A percentile compares a stretch with the other conserved stretches of the same genome.
These are phyloP conservation scores for Capronia coronata DNA, from an alignment of 2,329 filamentous ascomycete species.

Conservation along the genomic window DNA sequence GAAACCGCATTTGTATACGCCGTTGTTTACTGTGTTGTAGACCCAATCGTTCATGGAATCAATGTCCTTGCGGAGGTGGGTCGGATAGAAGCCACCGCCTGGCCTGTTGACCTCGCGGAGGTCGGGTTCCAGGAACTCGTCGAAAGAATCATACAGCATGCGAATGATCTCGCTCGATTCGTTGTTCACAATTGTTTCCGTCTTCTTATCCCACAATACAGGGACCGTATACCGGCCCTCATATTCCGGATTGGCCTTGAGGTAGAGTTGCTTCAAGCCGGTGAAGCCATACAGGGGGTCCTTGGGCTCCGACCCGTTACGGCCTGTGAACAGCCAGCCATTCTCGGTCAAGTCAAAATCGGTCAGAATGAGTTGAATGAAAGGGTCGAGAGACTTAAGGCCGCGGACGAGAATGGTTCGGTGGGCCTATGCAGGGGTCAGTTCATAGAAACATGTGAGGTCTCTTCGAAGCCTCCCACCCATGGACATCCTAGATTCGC, in stretches of 20 bases:
- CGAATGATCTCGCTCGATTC: slow-evolving; percentile 82
- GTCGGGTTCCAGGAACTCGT: slow-evolving; percentile 55
- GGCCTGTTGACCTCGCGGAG: slow-evolving; percentile 46
- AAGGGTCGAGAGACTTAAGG: slow-evolving; percentile 46
- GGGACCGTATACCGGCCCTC: slow-evolving; percentile 74
- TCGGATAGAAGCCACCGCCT: slow-evolving; percentile 52
- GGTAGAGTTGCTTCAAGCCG: slow-evolving; percentile 67
- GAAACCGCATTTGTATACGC: slow-evolving; percentile 60
- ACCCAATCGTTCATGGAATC: slow-evolving; percentile 72
- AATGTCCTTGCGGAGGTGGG: slow-evolving; percentile 55
- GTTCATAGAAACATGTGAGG: neutral
- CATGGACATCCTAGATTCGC: slow-evolving; percentile 57
- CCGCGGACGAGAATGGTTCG: slow-evolving; percentile 43
- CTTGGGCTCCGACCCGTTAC: slow-evolving; percentile 51
- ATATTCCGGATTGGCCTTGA: slow-evolving; percentile 62
- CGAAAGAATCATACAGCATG: slow-evolving; percentile 72
- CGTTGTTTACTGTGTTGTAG: slow-evolving; percentile 56
- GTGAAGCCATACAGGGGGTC: slow-evolving; percentile 67
- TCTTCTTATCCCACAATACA: slow-evolving; percentile 71
- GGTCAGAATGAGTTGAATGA: slow-evolving; percentile 45
- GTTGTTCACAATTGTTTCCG: slow-evolving; percentile 72
- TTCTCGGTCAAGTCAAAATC: slow-evolving; percentile 38
- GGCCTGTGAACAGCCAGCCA: slow-evolving; percentile 71
- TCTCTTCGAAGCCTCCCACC: slow-evolving; percentile 29
- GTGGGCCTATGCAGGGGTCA: slow-evolving; percentile 39